Percentiles rank a stretch among this genome's conserved stretches.
Conservation (phyloP, 306 rosid species). For the Sophora flavescens region DNA sequence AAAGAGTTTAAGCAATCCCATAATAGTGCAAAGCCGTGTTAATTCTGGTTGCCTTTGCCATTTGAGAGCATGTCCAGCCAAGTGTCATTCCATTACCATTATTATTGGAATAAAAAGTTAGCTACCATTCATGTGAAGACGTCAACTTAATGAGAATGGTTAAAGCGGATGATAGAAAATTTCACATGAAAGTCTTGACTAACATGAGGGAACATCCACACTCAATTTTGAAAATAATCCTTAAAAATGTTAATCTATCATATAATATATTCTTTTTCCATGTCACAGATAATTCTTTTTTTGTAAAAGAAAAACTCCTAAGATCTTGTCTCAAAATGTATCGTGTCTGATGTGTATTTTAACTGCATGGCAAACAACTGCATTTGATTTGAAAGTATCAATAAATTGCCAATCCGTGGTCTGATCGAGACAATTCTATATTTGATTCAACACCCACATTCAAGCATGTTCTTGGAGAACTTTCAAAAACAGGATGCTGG, state of each 20-base stretch:
- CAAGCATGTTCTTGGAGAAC: constrained; percentile 1
- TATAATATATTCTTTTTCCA: no score
- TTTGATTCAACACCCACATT: constrained; percentile 25
- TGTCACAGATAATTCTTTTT: not conserved
- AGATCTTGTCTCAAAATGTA: not conserved
- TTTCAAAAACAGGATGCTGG: constrained; percentile 10
- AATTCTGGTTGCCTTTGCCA: no score
- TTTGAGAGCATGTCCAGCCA: no score
- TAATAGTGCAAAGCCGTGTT: not conserved
- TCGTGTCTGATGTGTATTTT: not conserved
- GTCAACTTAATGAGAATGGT: no score
- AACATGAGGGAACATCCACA: no score
- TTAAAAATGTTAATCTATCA: no score
- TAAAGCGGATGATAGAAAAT: no score
- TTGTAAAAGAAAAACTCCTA: not conserved
- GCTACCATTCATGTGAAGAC: no score
- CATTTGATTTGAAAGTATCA: not conserved
- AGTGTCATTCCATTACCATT: no score
- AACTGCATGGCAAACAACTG: constrained; percentile 25
- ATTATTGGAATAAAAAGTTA: no score
- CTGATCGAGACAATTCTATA: constrained; percentile 11
- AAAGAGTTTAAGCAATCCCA: not conserved
- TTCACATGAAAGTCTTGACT: no score
- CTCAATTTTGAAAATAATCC: no score
- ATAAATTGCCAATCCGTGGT: not conserved